Evolutionary conservation across 345 rosid genomes (phyloP).

Genomic region (Populus nigra): DNA sequence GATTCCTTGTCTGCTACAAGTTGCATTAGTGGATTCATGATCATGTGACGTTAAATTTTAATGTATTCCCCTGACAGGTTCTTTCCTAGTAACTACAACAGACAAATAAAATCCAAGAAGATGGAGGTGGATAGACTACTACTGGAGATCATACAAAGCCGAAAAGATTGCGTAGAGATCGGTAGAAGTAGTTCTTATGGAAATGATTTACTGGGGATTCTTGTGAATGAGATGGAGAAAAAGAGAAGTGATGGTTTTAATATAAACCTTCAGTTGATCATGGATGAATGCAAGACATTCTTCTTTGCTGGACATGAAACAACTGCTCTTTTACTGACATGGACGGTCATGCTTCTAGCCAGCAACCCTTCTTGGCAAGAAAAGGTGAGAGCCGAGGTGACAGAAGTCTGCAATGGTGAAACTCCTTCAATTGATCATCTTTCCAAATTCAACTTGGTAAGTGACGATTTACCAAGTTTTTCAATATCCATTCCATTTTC

Average conservation of each 20-base stretch:
- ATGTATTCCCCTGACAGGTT: constrained; percentile 42
- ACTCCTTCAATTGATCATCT: constrained; percentile 68
- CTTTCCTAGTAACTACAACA: constrained; percentile 80
- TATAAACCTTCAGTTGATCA: constrained; percentile 66
- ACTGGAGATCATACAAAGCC: constrained; percentile 77
- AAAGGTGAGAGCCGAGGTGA: constrained; percentile 59
- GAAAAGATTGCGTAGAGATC: constrained; percentile 69
- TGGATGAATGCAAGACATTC: constrained; percentile 98
- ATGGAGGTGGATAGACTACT: constrained; percentile 74
- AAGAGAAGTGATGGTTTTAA: constrained; percentile 38
- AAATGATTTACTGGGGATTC: constrained; percentile 72
- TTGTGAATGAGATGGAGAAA: constrained; percentile 68
- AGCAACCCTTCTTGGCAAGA: constrained; percentile 89
- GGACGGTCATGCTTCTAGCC: constrained; percentile 89
- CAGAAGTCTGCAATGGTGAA: constrained; percentile 60
- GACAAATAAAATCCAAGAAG: constrained; percentile 75
- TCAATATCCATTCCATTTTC: background rate
- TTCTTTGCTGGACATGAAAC: constrained; percentile 98
- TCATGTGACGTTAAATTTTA: background rate
- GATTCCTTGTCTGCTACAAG: background rate
- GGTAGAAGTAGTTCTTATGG: constrained; percentile 82
- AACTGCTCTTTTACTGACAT: constrained; percentile 79
- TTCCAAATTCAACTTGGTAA: constrained; percentile 68
- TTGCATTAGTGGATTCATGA: background rate
- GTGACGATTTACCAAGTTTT: background rate